These are phyloP conservation scores for Pythium guiyangense DNA, from an alignment of 352 stramenopile genomes.

Conservation along the genomic window DNA sequence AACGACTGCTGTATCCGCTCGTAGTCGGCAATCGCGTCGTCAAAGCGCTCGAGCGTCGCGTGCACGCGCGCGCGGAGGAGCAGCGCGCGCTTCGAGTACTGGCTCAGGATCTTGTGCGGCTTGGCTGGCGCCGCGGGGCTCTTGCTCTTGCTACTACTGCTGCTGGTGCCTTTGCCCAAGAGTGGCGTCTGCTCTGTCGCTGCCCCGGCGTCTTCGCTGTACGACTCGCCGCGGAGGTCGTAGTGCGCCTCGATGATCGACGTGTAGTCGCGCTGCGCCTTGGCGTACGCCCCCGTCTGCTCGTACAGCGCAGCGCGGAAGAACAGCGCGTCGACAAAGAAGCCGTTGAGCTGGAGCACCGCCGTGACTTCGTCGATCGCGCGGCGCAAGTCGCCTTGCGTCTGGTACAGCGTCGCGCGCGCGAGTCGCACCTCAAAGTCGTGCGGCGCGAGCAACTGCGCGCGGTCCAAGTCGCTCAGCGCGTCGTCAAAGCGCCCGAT, in stretches of 20 bases:
- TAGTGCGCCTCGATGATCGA: conserved; percentile 70
- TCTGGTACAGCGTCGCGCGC: conserved; percentile 42
- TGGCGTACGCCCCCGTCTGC: conserved; percentile 23
- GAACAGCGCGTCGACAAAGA: conserved; percentile 74
- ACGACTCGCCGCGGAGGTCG: conserved; percentile 21
- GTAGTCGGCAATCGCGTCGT: conserved; percentile 61
- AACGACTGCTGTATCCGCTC: conserved; percentile 47
- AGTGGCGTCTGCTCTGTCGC: conserved; percentile 10
- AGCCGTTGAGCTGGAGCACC: conserved; percentile 54
- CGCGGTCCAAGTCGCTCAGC: conserved; percentile 41
- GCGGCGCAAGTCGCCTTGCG: conserved; percentile 28
- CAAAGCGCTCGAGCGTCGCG: conserved; percentile 41
- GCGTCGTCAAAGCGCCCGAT: conserved; percentile 55
- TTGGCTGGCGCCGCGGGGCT: conserved; percentile 1
- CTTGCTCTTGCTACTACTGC: neutral
- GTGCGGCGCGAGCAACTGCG: conserved; percentile 34
- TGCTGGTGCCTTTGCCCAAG: conserved; percentile 11
- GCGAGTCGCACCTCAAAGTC: conserved; percentile 65
- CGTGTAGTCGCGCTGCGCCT: conserved; percentile 57
- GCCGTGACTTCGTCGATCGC: conserved; percentile 53
- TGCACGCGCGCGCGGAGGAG: conserved; percentile 49
- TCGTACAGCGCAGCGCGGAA: conserved; percentile 54
- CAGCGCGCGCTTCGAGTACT: conserved; percentile 46
- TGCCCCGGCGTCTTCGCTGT: neutral
- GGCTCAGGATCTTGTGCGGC: conserved; percentile 42